Conservation (phyloP, 768 basidiomycete genomes). For the Omphalotus guepiniiformis region DNA sequence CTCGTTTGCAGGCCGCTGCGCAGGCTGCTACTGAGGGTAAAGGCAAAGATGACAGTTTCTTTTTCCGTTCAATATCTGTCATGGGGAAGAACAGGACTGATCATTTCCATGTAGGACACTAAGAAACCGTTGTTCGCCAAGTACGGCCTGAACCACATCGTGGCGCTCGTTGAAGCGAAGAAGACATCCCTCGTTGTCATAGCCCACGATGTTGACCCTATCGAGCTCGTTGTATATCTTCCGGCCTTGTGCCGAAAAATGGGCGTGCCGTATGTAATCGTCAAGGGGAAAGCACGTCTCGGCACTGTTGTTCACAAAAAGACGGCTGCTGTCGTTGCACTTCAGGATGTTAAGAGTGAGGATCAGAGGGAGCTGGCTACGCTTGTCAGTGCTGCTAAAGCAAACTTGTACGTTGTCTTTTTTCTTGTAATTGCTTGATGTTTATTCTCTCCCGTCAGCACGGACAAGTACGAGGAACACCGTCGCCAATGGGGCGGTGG, state of each 20-base stretch:
- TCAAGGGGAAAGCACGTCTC: slow-evolving; percentile 97
- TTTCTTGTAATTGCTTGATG: neutral
- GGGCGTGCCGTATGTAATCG: slow-evolving; percentile 98
- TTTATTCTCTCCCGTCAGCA: slow-evolving; percentile 39
- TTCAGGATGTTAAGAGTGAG: slow-evolving; percentile 94
- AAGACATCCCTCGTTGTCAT: slow-evolving; percentile 96
- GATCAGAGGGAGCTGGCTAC: slow-evolving; percentile 92
- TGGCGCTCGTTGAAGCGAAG: slow-evolving; percentile 95
- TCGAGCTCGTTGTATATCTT: slow-evolving; percentile 98
- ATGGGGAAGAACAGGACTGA: too few relatives aligned
- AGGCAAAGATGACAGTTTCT: slow-evolving; percentile 42
- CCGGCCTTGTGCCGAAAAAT: slow-evolving; percentile 99
- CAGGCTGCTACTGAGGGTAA: slow-evolving; percentile 79
- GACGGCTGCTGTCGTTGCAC: slow-evolving; percentile 85
- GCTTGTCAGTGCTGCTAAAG: slow-evolving; percentile 89
- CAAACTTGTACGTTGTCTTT: slow-evolving; percentile 79
- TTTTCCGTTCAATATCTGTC: neutral
- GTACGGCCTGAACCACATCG: slow-evolving; percentile 95
- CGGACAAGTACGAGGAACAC: slow-evolving; percentile 91
- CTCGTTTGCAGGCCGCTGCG: slow-evolving; percentile 76
- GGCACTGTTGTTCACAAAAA: slow-evolving; percentile 99
- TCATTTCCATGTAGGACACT: slow-evolving; percentile 4
- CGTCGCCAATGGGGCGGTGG: slow-evolving; percentile 96
- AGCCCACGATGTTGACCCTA: slow-evolving; percentile 97
- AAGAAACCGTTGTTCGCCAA: slow-evolving; percentile 97